These are phyloP conservation scores for Porogramme epimiltina DNA, from an alignment of 1,284 basidiomycete species.

Conservation along the genomic window DNA sequence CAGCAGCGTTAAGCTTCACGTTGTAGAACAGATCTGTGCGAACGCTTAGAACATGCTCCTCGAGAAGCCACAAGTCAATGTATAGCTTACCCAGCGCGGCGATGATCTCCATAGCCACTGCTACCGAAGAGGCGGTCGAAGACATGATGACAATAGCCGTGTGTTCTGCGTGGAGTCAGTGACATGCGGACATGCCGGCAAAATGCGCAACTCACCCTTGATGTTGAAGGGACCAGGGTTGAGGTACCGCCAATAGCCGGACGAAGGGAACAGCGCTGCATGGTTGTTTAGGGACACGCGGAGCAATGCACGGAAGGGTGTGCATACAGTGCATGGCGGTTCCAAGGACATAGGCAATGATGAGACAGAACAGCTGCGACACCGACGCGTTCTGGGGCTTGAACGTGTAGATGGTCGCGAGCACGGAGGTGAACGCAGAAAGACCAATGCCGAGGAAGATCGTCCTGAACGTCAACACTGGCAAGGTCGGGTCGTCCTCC, in stretches of 20 bases:
- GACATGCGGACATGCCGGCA: background rate
- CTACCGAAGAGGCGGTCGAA: constrained; percentile 63
- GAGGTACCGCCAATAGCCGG: constrained; percentile 55
- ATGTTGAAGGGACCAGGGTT: constrained; percentile 67
- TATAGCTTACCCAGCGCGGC: constrained; percentile 52
- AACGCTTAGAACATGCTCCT: background rate
- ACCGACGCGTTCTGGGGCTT: constrained; percentile 61
- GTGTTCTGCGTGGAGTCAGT: constrained; percentile 42
- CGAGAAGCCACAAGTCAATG: background rate
- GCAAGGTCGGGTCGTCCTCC: constrained; percentile 56
- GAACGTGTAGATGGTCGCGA: constrained; percentile 65
- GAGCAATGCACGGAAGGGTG: constrained; percentile 9
- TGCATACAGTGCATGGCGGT: constrained; percentile 46
- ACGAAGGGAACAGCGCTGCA: constrained; percentile 30
- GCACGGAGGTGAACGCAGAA: constrained; percentile 59
- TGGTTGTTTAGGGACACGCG: constrained; percentile 34
- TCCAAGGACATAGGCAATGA: constrained; percentile 65
- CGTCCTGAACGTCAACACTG: constrained; percentile 58
- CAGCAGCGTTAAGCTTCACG: constrained; percentile 51
- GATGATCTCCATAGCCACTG: constrained; percentile 67
- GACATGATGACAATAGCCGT: constrained; percentile 70
- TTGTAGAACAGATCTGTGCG: constrained; percentile 61
- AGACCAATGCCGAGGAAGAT: constrained; percentile 63
- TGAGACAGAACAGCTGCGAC: constrained; percentile 54
- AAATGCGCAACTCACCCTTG: constrained; percentile 35